A percentile compares a stretch with the other conserved stretches of the same genome.
Evolutionary conservation across 1,284 basidiomycete species (phyloP).

Genomic region (Singerocomus inundabilis): DNA sequence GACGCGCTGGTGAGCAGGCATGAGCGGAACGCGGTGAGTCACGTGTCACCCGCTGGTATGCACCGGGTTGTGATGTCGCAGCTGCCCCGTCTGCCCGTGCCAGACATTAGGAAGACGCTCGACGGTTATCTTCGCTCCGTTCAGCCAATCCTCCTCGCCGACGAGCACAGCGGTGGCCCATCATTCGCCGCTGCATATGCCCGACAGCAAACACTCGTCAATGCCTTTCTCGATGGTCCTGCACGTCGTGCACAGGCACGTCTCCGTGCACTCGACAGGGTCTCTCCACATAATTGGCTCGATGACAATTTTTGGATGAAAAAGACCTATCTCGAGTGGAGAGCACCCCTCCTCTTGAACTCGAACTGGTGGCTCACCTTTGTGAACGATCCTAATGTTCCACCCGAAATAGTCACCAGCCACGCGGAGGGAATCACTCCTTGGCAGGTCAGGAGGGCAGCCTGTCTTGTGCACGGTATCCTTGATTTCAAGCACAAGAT

Average conservation of each 20-base stretch:
- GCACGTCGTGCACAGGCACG: constrained; percentile 59
- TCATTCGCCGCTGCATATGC: constrained; percentile 44
- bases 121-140: constrained; percentile 80
- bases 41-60: constrained; percentile 17
- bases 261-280: constrained; percentile 76
- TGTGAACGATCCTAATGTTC: constrained; percentile 57
- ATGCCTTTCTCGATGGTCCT: constrained; percentile 25
- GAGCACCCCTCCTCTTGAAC: constrained; percentile 84
- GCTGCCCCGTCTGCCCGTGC: constrained; percentile 77
- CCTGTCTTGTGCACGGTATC: constrained; percentile 79
- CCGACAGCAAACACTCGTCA: constrained; percentile 22
- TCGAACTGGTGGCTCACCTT: constrained; percentile 99
- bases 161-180: constrained; percentile 58
- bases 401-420: constrained; percentile 42
- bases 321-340: constrained; percentile 89
- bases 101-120: constrained; percentile 74
- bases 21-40: constrained; percentile 9
- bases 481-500: constrained; percentile 78
- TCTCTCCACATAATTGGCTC: constrained; percentile 91
- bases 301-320: constrained; percentile 94
- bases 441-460: constrained; percentile 86
- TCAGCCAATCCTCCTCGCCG: constrained; percentile 77
- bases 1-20: constrained; percentile 28
- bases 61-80: constrained; percentile 19
- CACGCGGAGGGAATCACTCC: constrained; percentile 54